phyloP scores from a whole-genome alignment of 345 rosid species.

The Pelargonium nanum region DNA sequence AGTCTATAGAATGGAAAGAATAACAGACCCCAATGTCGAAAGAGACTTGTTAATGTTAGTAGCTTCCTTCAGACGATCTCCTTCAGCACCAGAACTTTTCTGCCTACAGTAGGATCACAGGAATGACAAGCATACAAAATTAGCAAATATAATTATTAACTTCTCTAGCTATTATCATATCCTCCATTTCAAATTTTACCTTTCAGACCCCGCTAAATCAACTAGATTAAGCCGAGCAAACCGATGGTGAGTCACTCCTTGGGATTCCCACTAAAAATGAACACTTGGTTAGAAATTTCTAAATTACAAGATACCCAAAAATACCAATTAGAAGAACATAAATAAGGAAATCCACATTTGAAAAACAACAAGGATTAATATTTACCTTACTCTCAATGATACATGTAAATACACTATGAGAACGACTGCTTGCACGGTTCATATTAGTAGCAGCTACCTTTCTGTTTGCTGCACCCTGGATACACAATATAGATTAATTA shows the following conservation, averaged over 20 bases:
- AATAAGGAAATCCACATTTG: no score
- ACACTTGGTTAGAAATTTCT: conserved; percentile 9
- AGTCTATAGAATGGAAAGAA: conserved; percentile 1
- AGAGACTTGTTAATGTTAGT: conserved; percentile 96
- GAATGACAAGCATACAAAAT: background rate
- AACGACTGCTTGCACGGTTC: conserved; percentile 97
- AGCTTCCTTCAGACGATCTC: conserved; percentile 98
- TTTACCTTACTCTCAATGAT: conserved; percentile 85
- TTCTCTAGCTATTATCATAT: background rate
- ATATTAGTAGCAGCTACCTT: conserved; percentile 97
- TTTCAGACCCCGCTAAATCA: conserved; percentile 97
- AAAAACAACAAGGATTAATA: background rate
- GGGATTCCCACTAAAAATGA: conserved; percentile 77
- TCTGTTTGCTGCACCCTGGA: conserved; percentile 93
- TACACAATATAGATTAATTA: background rate
- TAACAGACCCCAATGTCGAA: conserved; percentile 79
- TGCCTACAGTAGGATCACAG: conserved; percentile 36
- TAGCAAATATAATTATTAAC: background rate
- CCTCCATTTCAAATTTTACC: conserved; percentile 29
- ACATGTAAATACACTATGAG: conserved; percentile 97
- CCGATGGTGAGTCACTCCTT: conserved; percentile 90
- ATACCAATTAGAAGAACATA: no score
- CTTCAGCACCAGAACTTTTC: conserved; percentile 98
- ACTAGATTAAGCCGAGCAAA: conserved; percentile 96
- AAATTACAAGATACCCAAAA: conserved; percentile 2